Conservation (phyloP, 148 eudicot species). For the Chenopodium album region DNA sequence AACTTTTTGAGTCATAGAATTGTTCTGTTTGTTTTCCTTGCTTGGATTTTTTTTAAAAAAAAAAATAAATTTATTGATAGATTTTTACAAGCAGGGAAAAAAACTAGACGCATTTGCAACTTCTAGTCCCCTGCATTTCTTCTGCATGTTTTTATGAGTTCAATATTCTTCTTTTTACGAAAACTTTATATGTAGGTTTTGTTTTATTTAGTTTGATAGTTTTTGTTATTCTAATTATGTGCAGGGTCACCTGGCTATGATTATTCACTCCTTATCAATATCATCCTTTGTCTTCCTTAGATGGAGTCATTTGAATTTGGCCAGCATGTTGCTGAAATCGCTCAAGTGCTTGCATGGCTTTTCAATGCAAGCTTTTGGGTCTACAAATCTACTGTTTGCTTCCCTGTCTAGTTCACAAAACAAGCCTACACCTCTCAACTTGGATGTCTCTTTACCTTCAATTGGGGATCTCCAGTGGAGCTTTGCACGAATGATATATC, state of each 20-base stretch:
- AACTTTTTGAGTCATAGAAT: background rate
- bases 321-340: slow-evolving; percentile 31
- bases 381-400: slow-evolving; percentile 58
- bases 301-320: slow-evolving; percentile 36
- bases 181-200: background rate
- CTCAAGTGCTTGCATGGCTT: slow-evolving; percentile 31
- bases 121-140: background rate
- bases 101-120: background rate
- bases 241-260: slow-evolving; percentile 51
- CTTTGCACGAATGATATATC: slow-evolving; percentile 60
- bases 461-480: slow-evolving; percentile 71
- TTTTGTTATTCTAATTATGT: slow-evolving; percentile 27
- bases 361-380: slow-evolving; percentile 38
- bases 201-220: background rate
- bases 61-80: background rate
- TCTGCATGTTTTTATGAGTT: background rate
- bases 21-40: background rate
- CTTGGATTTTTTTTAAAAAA: too few relatives aligned
- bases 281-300: slow-evolving; percentile 49
- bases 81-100: background rate
- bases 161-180: background rate
- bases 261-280: slow-evolving; percentile 37
- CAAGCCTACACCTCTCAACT: slow-evolving; percentile 75
- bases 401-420: slow-evolving; percentile 66
- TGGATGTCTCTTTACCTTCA: slow-evolving; percentile 75